Evolutionary conservation across 2,329 filamentous ascomycete genomes (phyloP).

Genomic region (Aspergillus sojae): DNA sequence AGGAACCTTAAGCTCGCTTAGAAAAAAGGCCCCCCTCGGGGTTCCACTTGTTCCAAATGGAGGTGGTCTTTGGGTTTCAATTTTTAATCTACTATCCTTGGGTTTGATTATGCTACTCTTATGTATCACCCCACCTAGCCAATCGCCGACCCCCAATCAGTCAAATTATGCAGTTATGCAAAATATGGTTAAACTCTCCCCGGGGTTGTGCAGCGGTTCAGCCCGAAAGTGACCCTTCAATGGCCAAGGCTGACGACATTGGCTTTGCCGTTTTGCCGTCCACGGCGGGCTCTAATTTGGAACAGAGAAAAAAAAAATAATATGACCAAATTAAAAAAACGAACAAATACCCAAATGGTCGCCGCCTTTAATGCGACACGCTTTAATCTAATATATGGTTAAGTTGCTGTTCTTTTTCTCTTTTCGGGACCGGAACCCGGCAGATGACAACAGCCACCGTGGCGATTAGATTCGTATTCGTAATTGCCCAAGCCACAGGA

Average conservation of each 20-base stretch:
- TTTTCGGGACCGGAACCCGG: slow-evolving; percentile 6
- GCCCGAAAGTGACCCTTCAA: slow-evolving; percentile 21
- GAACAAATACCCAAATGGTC: neutral
- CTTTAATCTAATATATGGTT: slow-evolving; percentile 1
- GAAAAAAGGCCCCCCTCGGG: slow-evolving; percentile 21
- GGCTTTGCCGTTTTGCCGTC: slow-evolving; percentile 12
- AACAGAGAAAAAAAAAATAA: neutral
- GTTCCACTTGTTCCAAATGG: slow-evolving; percentile 15
- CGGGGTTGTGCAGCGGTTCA: slow-evolving; percentile 20
- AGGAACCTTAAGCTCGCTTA: slow-evolving; percentile 45
- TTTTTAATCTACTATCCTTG: slow-evolving; percentile 4
- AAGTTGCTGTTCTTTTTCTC: neutral
- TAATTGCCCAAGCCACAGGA: slow-evolving; percentile 6
- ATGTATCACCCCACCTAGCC: neutral
- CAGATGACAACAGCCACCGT: slow-evolving; percentile 16
- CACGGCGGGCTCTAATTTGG: slow-evolving; percentile 9
- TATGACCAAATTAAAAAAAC: neutral
- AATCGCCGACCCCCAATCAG: neutral
- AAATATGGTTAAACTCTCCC: slow-evolving; percentile 20
- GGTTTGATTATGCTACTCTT: slow-evolving; percentile 5
- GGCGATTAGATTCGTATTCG: slow-evolving; percentile 13
- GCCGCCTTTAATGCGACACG: neutral
- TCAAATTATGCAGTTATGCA: slow-evolving; percentile 6
- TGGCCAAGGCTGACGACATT: slow-evolving; percentile 19
- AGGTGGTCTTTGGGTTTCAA: slow-evolving; percentile 4